Evolutionary conservation across 1,139 yeast species (phyloP), one percentile per base, ranked within the genome.

Genomic region (Hyphopichia khmerensis): DNA sequence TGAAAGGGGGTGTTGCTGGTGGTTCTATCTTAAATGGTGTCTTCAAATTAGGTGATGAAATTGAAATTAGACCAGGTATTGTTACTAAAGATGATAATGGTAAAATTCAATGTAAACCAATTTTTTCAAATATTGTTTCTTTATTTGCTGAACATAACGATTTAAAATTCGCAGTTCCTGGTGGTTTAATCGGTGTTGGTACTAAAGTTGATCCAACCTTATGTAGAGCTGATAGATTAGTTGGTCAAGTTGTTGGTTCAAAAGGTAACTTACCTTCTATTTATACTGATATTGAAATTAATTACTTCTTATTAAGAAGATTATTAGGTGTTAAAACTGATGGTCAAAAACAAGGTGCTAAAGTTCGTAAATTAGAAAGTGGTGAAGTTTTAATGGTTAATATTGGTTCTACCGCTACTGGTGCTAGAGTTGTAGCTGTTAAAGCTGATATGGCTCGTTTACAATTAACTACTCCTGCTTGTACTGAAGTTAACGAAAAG

Each of bases 1-100:
- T 95, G 64, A 91, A 91, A 75, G 99, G 99, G 60, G 99, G 99
- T 81, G 99, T 95, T 63, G 99, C 99, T 39, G 99, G 99, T 76
- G 99, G 99, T 55, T 89, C 97, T 43, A 93, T 95, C 58, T 79
- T 93, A 62, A 89, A 84, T 47, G 99, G 99, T 80, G 99, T 95
- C 42, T 87, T 95, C 76, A 87, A 88, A 64, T 77, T 95, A 51
- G 98, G 96, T 48, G 99, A 95, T 64, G 99, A 95, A 74, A 93
- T 95, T 62, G 99, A 95, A 75, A 91, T 95, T 60, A 82, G 99
- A 68, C 99, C 99, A 41, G 99, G 99, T 78, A 90, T 93, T 55
- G 98, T 93, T 48, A 90, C 96, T 52, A 93, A 93, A 69, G 95
- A 87, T 64, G 95, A 87, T 59, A 84, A 84, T 59, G 95, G 96